These are phyloP conservation scores for Gossypium arboreum DNA, from an alignment of 345 rosid genomes.

Conservation along the genomic window DNA sequence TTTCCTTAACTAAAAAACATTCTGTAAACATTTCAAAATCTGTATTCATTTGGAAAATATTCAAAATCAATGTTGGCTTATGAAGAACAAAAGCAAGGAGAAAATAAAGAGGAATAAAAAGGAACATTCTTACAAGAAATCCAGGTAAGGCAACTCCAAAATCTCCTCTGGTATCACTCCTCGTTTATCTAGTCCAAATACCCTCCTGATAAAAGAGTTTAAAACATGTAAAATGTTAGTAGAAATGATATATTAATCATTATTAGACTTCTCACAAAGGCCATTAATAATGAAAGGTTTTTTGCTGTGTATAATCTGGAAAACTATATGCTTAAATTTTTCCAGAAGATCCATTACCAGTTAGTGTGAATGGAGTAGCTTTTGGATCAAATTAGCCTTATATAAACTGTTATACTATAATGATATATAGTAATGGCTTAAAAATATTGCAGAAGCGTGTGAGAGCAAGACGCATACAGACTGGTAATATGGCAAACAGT, in stretches of 20 bases:
- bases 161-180: conserved; percentile 34
- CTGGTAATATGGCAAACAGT: conserved; percentile 21
- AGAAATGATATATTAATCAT: background rate
- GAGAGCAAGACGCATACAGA: conserved; percentile 1
- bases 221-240: conserved; percentile 2
- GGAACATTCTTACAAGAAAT: conserved; percentile 9
- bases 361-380: background rate
- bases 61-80: background rate
- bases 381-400: background rate
- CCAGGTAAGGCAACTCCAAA: conserved; percentile 28
- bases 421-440: background rate
- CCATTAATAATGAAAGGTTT: background rate
- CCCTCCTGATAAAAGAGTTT: conserved; percentile 24
- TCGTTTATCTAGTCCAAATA: conserved; percentile 15
- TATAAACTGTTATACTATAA: background rate
- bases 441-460: background rate
- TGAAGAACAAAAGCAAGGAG: background rate
- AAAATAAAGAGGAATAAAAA: too few species aligned
- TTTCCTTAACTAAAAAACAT: background rate
- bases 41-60: background rate
- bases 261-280: background rate
- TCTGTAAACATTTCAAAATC: background rate
- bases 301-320: background rate
- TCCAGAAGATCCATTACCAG: background rate
- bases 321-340: background rate